Evolutionary conservation across 441 rosid genomes (phyloP).

Genomic region (Gossypium trilobum): DNA sequence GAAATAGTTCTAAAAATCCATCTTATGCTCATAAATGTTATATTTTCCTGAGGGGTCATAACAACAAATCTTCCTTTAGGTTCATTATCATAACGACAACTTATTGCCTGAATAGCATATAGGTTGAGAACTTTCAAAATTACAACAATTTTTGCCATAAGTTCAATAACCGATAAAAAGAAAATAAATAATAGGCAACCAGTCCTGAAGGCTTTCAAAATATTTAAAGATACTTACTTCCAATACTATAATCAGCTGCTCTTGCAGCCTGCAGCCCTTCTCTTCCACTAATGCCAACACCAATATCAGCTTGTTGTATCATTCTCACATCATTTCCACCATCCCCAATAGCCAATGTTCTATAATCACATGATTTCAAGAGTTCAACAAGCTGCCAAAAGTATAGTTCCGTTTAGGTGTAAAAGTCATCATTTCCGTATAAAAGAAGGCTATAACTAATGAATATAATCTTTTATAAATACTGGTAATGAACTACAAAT

Average conservation of each 20-base stretch:
- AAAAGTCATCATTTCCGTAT: background rate
- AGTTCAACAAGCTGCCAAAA: conserved; percentile 79
- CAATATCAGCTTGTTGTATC: conserved; percentile 98
- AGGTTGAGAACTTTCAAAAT: background rate
- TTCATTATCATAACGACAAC: background rate
- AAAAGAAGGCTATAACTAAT: background rate
- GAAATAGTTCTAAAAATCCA: background rate
- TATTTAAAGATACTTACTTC: conserved; percentile 50
- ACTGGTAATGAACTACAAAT: background rate
- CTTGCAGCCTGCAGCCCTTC: conserved; percentile 99
- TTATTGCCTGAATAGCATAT: background rate
- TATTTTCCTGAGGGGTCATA: background rate
- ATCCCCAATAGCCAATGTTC: conserved; percentile 95
- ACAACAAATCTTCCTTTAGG: background rate
- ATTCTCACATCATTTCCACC: conserved; percentile 99
- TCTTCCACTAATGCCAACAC: conserved; percentile 97
- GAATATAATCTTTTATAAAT: background rate
- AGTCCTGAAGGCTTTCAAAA: background rate
- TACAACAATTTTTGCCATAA: background rate
- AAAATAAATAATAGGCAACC: background rate
- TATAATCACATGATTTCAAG: conserved; percentile 84
- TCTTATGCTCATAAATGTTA: background rate
- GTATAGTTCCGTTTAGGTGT: background rate
- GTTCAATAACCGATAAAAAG: background rate
- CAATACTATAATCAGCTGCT: conserved; percentile 97